phyloP scores from a whole-genome alignment of 1,139 yeast species.

The Saccharomycopsis crataegensis region DNA sequence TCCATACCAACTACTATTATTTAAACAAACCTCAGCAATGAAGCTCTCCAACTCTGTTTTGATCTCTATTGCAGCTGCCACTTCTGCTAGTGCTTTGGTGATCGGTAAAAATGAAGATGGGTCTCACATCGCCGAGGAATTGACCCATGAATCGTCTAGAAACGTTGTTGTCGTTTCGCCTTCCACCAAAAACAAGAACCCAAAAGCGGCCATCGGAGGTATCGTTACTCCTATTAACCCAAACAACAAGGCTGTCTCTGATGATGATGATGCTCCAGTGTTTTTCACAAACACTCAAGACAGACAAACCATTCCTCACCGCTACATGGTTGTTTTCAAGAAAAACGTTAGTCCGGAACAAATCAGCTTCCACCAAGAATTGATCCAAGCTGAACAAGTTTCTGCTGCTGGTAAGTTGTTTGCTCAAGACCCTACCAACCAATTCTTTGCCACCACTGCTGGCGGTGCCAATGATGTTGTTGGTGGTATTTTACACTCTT shows the following conservation, averaged over 20 bases:
- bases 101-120: neutral
- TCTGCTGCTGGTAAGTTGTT: constrained; percentile 26
- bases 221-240: too few species aligned
- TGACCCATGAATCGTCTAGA: constrained; percentile 27
- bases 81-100: neutral
- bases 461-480: constrained; percentile 19
- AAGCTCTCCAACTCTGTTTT: constrained; percentile 9
- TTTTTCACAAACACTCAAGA: constrained; percentile 34
- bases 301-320: constrained; percentile 56
- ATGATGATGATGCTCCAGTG: constrained; percentile 29
- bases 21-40: neutral
- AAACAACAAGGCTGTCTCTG: neutral
- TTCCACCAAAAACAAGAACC: neutral
- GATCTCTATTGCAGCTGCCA: constrained; percentile 6
- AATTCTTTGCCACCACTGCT: constrained; percentile 36
- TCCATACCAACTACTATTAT: too few species aligned
- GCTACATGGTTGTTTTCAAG: constrained; percentile 75
- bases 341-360: constrained; percentile 44
- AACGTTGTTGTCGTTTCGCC: constrained; percentile 62
- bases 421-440: constrained; percentile 30
- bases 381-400: constrained; percentile 35
- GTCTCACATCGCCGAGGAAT: neutral
- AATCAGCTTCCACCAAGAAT: constrained; percentile 53
- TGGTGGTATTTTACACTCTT: constrained; percentile 64
- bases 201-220: too few species aligned